Conservation (phyloP, 1,139 yeast species). For the Diutina rugosa region DNA sequence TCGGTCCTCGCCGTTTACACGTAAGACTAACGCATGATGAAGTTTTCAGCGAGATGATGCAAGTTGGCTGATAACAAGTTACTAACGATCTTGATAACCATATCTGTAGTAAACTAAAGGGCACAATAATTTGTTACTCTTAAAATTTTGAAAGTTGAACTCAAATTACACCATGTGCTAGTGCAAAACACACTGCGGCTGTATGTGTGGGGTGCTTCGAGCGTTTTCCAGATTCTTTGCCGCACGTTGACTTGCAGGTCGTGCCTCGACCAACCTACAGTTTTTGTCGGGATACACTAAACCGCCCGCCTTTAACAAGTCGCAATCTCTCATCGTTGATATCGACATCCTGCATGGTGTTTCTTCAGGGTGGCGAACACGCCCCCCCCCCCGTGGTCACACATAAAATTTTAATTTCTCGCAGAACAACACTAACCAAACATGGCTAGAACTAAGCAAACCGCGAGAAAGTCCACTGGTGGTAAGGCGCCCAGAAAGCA, state of each 20-base stretch:
- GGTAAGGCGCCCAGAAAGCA: conserved; percentile 11
- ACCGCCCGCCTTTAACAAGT: not conserved
- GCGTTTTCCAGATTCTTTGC: not conserved
- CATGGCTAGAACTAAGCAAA: conserved; percentile 10
- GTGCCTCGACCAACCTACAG: not conserved
- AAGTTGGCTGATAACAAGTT: no score
- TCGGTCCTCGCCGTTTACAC: no score
- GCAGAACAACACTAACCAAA: not conserved
- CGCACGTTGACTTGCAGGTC: not conserved
- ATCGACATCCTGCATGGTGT: not conserved
- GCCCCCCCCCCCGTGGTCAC: not conserved
- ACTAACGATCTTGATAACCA: no score
- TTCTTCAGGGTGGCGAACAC: not conserved
- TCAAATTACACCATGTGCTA: no score
- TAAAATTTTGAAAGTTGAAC: no score
- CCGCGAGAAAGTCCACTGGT: conserved; percentile 11
- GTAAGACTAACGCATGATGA: no score
- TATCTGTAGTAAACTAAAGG: no score
- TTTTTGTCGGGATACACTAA: not conserved
- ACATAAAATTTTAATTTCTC: not conserved
- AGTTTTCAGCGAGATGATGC: no score
- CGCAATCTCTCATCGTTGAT: not conserved
- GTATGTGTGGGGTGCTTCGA: not conserved
- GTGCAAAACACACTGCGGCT: not conserved
- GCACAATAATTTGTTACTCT: no score